Conservation (phyloP, 2,329 filamentous ascomycete genomes). For the Alternaria triticimaculans region DNA sequence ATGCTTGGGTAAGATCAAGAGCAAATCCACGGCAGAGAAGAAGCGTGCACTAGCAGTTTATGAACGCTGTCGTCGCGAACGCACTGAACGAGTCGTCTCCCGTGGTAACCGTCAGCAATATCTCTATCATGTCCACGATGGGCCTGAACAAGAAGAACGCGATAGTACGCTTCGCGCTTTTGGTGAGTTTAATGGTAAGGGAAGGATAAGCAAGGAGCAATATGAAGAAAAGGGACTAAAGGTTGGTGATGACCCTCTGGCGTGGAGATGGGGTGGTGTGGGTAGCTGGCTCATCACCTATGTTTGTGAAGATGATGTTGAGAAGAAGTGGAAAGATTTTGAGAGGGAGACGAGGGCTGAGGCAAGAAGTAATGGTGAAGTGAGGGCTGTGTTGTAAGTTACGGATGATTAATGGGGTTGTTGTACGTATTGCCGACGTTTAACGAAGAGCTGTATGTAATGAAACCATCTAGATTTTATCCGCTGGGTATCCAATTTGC, state of each 20-base stretch:
- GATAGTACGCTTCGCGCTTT: slow-evolving; percentile 50
- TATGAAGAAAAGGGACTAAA: slow-evolving; percentile 28
- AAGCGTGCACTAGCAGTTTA: slow-evolving; percentile 56
- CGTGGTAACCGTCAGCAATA: slow-evolving; percentile 67
- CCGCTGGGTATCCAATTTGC: neutral
- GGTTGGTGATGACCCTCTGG: slow-evolving; percentile 42
- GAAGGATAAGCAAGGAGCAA: slow-evolving; percentile 24
- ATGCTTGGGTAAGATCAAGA: slow-evolving; percentile 58
- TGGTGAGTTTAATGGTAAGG: slow-evolving; percentile 37
- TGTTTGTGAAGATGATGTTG: slow-evolving; percentile 43
- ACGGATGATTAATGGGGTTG: neutral
- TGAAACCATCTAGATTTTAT: neutral
- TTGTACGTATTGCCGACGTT: neutral
- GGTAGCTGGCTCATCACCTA: slow-evolving; percentile 47
- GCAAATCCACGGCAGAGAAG: slow-evolving; percentile 46
- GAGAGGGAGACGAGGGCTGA: slow-evolving; percentile 12
- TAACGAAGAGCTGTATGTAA: neutral
- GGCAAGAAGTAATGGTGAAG: slow-evolving; percentile 6
- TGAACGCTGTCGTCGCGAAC: slow-evolving; percentile 62
- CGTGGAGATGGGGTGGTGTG: slow-evolving; percentile 46
- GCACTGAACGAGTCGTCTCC: slow-evolving; percentile 66
- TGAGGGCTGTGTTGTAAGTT: slow-evolving; percentile 29
- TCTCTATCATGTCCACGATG: slow-evolving; percentile 68
- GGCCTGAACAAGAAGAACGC: slow-evolving; percentile 61
- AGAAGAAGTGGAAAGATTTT: slow-evolving; percentile 35